These are phyloP conservation scores for Myxozyma sirexii DNA, from an alignment of 805 yeast species.

Conservation along the genomic window DNA sequence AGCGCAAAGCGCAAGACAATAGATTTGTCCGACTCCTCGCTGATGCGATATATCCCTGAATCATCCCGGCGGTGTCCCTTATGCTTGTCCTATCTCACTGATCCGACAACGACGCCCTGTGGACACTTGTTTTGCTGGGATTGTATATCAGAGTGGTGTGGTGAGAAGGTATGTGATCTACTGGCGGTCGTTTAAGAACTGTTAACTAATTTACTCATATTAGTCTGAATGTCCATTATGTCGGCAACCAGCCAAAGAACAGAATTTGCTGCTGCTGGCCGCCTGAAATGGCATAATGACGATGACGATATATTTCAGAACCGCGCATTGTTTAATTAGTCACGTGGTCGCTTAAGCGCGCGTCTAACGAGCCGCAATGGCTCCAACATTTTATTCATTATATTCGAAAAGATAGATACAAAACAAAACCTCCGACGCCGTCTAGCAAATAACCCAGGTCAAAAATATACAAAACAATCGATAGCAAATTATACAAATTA, in stretches of 20 bases:
- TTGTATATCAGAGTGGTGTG: slow-evolving; percentile 86
- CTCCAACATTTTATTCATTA: no score
- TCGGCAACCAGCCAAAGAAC: slow-evolving; percentile 66
- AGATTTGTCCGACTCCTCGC: slow-evolving; percentile 58
- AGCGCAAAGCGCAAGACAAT: slow-evolving; percentile 38
- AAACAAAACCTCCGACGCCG: no score
- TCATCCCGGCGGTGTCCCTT: slow-evolving; percentile 77
- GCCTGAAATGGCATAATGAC: no score
- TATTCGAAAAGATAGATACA: no score
- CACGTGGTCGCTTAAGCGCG: no score
- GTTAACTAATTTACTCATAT: neutral
- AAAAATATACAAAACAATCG: no score
- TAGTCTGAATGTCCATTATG: slow-evolving; percentile 88
- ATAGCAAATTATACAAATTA: no score
- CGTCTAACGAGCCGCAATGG: no score
- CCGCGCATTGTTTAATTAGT: no score
- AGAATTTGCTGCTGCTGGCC: slow-evolving; percentile 62
- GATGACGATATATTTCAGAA: no score
- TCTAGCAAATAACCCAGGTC: no score
- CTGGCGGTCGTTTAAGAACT: no score
- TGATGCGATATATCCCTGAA: slow-evolving; percentile 71
- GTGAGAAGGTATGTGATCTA: slow-evolving; percentile 58
- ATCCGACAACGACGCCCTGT: slow-evolving; percentile 85
- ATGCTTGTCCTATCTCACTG: slow-evolving; percentile 75
- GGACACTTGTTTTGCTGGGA: slow-evolving; percentile 95